Conservation (phyloP, 441 rosid genomes). For the Populus tomentosa region DNA sequence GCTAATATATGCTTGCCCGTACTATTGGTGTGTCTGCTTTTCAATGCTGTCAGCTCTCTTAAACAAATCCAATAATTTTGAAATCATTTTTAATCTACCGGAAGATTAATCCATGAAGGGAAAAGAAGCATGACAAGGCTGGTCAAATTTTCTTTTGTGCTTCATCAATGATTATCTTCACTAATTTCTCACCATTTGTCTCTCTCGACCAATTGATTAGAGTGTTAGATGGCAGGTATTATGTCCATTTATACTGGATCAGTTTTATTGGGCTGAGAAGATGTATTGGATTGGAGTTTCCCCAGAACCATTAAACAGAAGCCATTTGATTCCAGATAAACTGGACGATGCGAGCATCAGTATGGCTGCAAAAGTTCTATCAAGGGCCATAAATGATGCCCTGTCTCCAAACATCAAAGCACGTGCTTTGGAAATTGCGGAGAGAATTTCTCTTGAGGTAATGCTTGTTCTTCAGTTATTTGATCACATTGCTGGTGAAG, state of each 20-base stretch:
- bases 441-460: conserved; percentile 67
- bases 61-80: neutral
- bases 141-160: neutral
- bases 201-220: neutral
- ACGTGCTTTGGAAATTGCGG: conserved; percentile 49
- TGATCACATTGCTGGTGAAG: neutral
- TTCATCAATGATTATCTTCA: neutral
- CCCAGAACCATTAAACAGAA: conserved; percentile 68
- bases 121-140: neutral
- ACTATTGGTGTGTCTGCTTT: neutral
- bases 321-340: conserved; percentile 47
- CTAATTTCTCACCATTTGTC: neutral
- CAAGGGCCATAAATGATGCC: conserved; percentile 51
- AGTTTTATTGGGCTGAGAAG: conserved; percentile 95
- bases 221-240: conserved; percentile 50
- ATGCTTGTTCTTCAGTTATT: neutral
- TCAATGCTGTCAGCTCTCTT: neutral
- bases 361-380: conserved; percentile 48
- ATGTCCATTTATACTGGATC: conserved; percentile 88
- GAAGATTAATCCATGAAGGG: neutral
- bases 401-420: conserved; percentile 47
- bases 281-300: conserved; percentile 94
- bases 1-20: neutral
- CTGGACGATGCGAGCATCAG: conserved; percentile 30
- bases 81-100: neutral